A percentile compares a stretch with the other conserved stretches of the same genome.
Evolutionary conservation across 495 filamentous ascomycete genomes (phyloP).

Genomic region (Penicillium cinerascens): DNA sequence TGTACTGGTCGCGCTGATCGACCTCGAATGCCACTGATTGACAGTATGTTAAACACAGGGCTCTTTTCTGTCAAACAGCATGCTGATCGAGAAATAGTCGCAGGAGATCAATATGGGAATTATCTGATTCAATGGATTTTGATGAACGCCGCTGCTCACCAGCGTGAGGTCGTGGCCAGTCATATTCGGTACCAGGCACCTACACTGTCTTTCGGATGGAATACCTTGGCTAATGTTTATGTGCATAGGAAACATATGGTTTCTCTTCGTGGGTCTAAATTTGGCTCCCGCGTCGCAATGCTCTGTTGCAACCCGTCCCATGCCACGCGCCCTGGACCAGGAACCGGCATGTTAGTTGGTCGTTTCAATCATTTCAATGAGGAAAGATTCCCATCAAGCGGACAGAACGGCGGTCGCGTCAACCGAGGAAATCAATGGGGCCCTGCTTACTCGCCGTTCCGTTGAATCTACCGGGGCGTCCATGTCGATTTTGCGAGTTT

Average conservation of each 20-base stretch:
- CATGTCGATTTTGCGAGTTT: background rate
- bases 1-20: slow-evolving; percentile 88
- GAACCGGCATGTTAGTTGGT: slow-evolving; percentile 60
- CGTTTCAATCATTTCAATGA: slow-evolving; percentile 56
- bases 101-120: slow-evolving; percentile 97
- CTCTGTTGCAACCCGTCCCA: slow-evolving; percentile 93
- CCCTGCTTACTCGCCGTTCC: slow-evolving; percentile 35
- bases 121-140: slow-evolving; percentile 97
- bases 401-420: slow-evolving; percentile 32
- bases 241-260: slow-evolving; percentile 88
- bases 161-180: slow-evolving; percentile 86
- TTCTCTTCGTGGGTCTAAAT: slow-evolving; percentile 95
- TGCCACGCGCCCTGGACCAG: slow-evolving; percentile 79
- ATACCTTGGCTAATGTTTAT: background rate
- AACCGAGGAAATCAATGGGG: slow-evolving; percentile 39
- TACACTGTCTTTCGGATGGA: background rate
- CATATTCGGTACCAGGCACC: slow-evolving; percentile 66
- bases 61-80: background rate
- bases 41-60: slow-evolving; percentile 56
- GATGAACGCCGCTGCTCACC: slow-evolving; percentile 77
- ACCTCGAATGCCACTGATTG: slow-evolving; percentile 94
- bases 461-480: slow-evolving; percentile 18
- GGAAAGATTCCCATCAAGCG: slow-evolving; percentile 33
- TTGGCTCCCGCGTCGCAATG: slow-evolving; percentile 97
- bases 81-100: slow-evolving; percentile 54